A percentile compares a stretch with the other conserved stretches of the same genome.
phyloP scores from a whole-genome alignment of 2,329 filamentous ascomycete genomes.

The Chaetomium sp. region DNA sequence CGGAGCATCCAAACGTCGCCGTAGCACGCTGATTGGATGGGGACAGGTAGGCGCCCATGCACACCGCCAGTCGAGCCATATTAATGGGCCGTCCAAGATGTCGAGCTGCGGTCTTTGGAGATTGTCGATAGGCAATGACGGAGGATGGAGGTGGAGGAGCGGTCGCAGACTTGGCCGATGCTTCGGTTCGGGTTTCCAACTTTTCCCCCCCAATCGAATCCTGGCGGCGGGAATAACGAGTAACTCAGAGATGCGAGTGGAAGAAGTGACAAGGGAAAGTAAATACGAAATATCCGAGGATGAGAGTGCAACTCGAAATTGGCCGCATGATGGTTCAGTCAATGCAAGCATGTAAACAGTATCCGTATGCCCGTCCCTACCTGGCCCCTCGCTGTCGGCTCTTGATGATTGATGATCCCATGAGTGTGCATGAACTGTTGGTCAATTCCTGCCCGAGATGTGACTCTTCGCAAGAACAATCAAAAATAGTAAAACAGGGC shows the following conservation, averaged over 20 bases:
- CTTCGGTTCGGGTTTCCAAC: not conserved
- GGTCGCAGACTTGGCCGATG: slow-evolving; percentile 18
- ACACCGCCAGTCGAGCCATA: slow-evolving; percentile 24
- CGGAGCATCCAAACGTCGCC: slow-evolving; percentile 20
- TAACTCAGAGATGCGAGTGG: not conserved
- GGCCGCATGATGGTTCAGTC: not conserved
- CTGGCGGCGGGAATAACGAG: not conserved
- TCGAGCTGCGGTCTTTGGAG: slow-evolving; percentile 20
- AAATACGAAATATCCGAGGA: not conserved
- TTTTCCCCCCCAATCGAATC: not conserved
- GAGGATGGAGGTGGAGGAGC: slow-evolving; percentile 10
- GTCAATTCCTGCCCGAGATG: not conserved
- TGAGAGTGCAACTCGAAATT: not conserved
- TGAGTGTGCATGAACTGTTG: not conserved
- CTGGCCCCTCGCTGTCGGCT: not conserved
- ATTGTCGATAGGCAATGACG: slow-evolving; percentile 20
- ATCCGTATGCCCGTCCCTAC: too few species aligned
- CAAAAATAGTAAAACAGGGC: slow-evolving; percentile 1
- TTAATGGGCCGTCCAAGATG: slow-evolving; percentile 24
- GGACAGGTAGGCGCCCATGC: slow-evolving; percentile 25
- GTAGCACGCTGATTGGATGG: slow-evolving; percentile 28
- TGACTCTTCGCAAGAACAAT: not conserved
- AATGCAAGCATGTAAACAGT: not conserved
- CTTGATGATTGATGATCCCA: not conserved
- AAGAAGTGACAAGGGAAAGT: not conserved